Evolutionary conservation across 768 basidiomycete genomes (phyloP).

Genomic region (Pleurotus ostreatus): DNA sequence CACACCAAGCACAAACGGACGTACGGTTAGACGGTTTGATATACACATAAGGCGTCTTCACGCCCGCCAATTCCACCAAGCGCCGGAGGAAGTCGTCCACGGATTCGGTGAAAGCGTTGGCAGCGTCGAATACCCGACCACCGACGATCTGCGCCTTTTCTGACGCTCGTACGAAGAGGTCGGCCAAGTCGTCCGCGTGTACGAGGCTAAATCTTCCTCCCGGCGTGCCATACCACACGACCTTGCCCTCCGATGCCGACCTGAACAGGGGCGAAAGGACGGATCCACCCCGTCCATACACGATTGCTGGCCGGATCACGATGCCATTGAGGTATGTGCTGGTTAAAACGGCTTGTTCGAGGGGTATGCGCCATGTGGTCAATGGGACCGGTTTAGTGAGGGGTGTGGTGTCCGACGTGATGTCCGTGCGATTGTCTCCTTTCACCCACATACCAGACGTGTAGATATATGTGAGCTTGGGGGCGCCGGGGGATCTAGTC

Average conservation of each 20-base stretch:
- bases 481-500: conserved; percentile 22
- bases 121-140: conserved; percentile 37
- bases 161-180: conserved; percentile 33
- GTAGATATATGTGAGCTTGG: conserved; percentile 41
- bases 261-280: conserved; percentile 29
- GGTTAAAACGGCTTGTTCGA: conserved; percentile 27
- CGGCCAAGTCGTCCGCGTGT: conserved; percentile 44
- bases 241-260: conserved; percentile 23
- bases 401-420: conserved; percentile 32
- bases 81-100: conserved; percentile 34
- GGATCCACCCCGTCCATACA: conserved; percentile 39
- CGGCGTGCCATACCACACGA: conserved; percentile 28
- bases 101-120: conserved; percentile 36
- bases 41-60: conserved; percentile 29
- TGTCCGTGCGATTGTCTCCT: conserved; percentile 27
- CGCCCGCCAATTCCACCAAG: conserved; percentile 33
- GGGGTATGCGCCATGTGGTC: conserved; percentile 27
- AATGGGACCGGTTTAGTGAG: conserved; percentile 18
- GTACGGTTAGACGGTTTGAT: conserved; percentile 28
- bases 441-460: conserved; percentile 44
- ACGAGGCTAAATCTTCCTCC: conserved; percentile 27
- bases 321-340: conserved; percentile 33
- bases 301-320: conserved; percentile 39
- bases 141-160: conserved; percentile 31
- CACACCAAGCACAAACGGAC: conserved; percentile 11